phyloP scores from a whole-genome alignment of 164 flowering plant genomes.

The Magnolia changhungtana region DNA sequence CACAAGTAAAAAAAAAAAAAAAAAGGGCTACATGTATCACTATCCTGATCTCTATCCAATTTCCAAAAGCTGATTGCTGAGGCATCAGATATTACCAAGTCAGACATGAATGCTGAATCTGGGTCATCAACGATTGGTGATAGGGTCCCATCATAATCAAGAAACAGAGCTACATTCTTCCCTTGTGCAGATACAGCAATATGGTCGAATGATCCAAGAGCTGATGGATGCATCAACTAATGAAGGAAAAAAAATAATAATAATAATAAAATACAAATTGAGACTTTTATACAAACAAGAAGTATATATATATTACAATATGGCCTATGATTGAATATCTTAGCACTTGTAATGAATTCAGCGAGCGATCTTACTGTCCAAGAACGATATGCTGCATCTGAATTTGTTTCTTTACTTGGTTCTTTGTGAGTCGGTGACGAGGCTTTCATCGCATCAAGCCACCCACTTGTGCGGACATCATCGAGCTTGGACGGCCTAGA shows the following conservation, averaged over 20 bases:
- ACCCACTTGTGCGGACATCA: conserved; percentile 11
- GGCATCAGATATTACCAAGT: conserved; percentile 35
- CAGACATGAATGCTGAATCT: conserved; percentile 84
- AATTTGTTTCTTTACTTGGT: background rate
- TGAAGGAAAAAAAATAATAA: background rate
- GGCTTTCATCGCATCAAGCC: conserved; percentile 20
- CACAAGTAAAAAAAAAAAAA: background rate
- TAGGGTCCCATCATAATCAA: conserved; percentile 92
- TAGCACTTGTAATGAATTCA: background rate
- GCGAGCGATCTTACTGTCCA: conserved; percentile 2
- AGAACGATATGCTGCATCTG: conserved; percentile 6
- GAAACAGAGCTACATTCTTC: conserved; percentile 72
- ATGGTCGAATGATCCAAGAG: conserved; percentile 61
- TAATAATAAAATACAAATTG: background rate
- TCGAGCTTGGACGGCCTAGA: conserved; percentile 9
- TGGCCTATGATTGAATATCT: background rate
- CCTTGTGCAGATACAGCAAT: conserved; percentile 56
- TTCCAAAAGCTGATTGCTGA: background rate
- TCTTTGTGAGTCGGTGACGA: conserved; percentile 12
- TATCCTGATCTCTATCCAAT: background rate
- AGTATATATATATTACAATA: background rate
- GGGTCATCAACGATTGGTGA: conserved; percentile 92
- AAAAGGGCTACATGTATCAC: background rate
- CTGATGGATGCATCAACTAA: conserved; percentile 70
- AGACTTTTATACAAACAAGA: background rate